Base-by-base conservation (phyloP, 108 stramenopile genomes). In the Cyclostephanos tholiformis region DNA sequence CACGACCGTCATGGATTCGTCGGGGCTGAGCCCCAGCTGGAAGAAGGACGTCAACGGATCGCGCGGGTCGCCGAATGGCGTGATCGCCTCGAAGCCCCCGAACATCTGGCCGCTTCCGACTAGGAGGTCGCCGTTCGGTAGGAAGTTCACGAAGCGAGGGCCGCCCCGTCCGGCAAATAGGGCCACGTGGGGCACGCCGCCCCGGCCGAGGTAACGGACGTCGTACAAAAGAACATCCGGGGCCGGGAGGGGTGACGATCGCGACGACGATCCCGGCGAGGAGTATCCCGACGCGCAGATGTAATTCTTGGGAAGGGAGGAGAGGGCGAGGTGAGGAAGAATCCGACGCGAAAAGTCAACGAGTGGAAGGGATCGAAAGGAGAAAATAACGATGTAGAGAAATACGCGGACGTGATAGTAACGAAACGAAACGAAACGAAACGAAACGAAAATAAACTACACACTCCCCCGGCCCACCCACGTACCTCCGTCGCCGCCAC, bases 271-370 rank as follows among this genome's bases (percentile, higher is more conserved):
- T 22, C 82, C 73, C 58, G 69, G 23, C 20, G 77, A 41, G 56
- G 85, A 41, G 77, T 82, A 70, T 14, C 94, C 94, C n/a, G 88
- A 86, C n/a, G 90, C 90, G 38, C 87, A 87, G 55, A 95, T 79
- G 12, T 88, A 84, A 64, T 78, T 88, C 67, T 79, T 69, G 26
- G 19, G 50, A 29, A 36, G 27, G 14, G 14, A 20, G 25, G 8
- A 46, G 36, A 65, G 66, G 36, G n/a, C 56, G 17, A 51, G 36
- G n/a, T n/a, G 50, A 43, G 32, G 13, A 27, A 41, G 65, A 43
- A 23, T 44, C n/a, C 16, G 22, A n/a, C n/a, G n/a, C n/a, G n/a
- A n/a, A n/a, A n/a, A n/a, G n/a, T n/a, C n/a, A n/a, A n/a, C n/a
- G n/a, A n/a, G n/a, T n/a, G n/a, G n/a, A n/a, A n/a, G n/a, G n/a